Percentiles rank a stretch among this genome's conserved stretches.
Evolutionary conservation across 1,284 basidiomycete genomes (phyloP).

Genomic region (Schizophyllum amplum): DNA sequence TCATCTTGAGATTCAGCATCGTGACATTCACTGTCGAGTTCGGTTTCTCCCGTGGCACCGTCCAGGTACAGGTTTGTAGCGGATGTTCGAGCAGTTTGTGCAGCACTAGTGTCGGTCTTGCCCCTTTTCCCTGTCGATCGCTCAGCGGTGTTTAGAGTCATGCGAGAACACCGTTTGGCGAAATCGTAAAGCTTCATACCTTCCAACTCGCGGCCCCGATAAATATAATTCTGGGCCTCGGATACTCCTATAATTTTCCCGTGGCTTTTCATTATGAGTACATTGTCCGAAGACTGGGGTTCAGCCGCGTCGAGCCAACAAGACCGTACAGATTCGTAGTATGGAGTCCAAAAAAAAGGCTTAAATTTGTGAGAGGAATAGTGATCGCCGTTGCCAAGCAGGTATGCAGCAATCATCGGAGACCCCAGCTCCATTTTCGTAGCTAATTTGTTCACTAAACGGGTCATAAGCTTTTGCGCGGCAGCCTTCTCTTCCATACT

Average conservation of each 20-base stretch:
- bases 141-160: too few relatives aligned
- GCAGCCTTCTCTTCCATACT: background rate
- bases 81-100: too few relatives aligned
- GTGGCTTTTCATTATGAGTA: background rate
- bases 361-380: constrained; percentile 4
- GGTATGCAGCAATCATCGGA: constrained; percentile 3
- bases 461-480: background rate
- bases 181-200: background rate
- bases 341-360: background rate
- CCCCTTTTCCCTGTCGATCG: background rate
- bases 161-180: background rate
- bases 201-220: background rate
- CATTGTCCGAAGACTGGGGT: background rate
- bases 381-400: constrained; percentile 4
- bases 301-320: background rate
- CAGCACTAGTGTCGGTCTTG: background rate
- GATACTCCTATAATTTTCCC: background rate
- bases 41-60: too few relatives aligned
- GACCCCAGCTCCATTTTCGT: constrained; percentile 3
- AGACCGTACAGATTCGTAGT: background rate
- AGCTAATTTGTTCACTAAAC: constrained; percentile 2
- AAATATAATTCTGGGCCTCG: background rate
- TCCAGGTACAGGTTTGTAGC: too few relatives aligned
- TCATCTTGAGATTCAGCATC: too few relatives aligned
- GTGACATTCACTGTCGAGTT: background rate